Base-by-base conservation (phyloP, 306 rosid species). In the Fagus crenata region DNA sequence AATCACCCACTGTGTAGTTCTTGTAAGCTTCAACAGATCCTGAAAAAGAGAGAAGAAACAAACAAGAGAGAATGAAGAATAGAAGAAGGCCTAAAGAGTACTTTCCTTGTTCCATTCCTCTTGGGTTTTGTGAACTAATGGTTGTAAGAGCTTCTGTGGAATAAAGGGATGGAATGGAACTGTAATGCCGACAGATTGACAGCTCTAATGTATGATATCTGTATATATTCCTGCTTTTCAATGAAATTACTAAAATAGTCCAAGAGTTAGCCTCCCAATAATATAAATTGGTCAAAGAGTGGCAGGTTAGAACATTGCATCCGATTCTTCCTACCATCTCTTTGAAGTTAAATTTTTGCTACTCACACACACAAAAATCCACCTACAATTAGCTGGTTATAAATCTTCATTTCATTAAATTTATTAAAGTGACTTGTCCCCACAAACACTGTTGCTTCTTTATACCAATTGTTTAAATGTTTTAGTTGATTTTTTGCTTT, bases 1-100 rank as follows among this genome's bases (percentile, higher is more conserved):
- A 88, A 74, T 90, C 97, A 2, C 99, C 99, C 1, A 95, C 99
- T 0, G 99, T 95, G 85, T 88, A 87, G 83, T 95, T 95, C 80
- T 87, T 84, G 93, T 90, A 90, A 53, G 92, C 91, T 14, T 75
- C 69, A 53, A 81, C 93, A 80, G 92, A 89, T 77, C 87, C 83
- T 13, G 70, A 78, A 67, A 84, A 78, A 14, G 67, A 84, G 6
- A 79, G n/a, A 12, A 80, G 15, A 49, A 87, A 5, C 17, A 33
- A 33, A 17, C 28, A 71, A 33, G 75, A 32, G 46, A 51, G 14
- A 53, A 49, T 33, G 28, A 15, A 43, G 78, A 49, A 73, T 28
- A 61, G 70, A 64, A 61, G 70, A 64, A 36, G 17, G 9, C 22
- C 18, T 68, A 42, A 49, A 22, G 31, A 58, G 15, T 56, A 74